Percentiles rank a stretch among this genome's conserved stretches.
These are phyloP conservation scores for Trichaptum fuscoviolaceum DNA, from an alignment of 768 basidiomycete genomes.

Conservation along the genomic window DNA sequence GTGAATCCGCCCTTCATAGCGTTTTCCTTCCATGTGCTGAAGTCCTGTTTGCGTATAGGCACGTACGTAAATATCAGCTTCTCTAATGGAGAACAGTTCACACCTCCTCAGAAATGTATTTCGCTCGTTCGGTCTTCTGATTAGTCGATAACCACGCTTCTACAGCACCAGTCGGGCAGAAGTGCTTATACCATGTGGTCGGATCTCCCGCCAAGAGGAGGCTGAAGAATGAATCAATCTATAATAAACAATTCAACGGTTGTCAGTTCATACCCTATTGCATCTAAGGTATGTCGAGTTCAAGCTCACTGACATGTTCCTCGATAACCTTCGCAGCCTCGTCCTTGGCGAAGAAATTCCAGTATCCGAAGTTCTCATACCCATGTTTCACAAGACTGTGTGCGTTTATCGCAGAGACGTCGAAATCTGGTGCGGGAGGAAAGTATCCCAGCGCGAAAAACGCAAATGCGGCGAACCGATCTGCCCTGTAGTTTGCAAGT, in stretches of 20 bases:
- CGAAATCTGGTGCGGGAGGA: constrained; percentile 22
- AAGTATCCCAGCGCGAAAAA: constrained; percentile 32
- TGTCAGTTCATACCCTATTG: background rate
- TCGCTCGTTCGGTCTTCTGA: constrained; percentile 20
- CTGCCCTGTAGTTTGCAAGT: constrained; percentile 31
- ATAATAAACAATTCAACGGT: background rate
- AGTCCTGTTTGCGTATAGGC: background rate
- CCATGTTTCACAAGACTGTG: constrained; percentile 25
- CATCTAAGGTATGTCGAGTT: background rate
- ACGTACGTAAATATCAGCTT: background rate
- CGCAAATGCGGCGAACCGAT: constrained; percentile 35
- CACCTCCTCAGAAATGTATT: constrained; percentile 30
- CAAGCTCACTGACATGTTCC: constrained; percentile 24
- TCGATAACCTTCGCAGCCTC: constrained; percentile 28
- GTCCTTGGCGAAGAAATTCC: constrained; percentile 30
- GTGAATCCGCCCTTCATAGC: background rate
- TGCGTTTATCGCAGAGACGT: constrained; percentile 23
- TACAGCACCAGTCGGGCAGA: constrained; percentile 33
- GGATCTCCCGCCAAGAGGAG: constrained; percentile 31
- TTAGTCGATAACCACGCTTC: constrained; percentile 30
- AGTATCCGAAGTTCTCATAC: constrained; percentile 38
- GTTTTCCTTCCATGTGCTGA: background rate
- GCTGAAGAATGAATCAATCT: constrained; percentile 37
- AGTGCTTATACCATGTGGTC: constrained; percentile 18
- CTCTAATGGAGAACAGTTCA: background rate